Evolutionary conservation across 148 eudicot species (phyloP).

Genomic region (Rhododendron mucronatum): DNA sequence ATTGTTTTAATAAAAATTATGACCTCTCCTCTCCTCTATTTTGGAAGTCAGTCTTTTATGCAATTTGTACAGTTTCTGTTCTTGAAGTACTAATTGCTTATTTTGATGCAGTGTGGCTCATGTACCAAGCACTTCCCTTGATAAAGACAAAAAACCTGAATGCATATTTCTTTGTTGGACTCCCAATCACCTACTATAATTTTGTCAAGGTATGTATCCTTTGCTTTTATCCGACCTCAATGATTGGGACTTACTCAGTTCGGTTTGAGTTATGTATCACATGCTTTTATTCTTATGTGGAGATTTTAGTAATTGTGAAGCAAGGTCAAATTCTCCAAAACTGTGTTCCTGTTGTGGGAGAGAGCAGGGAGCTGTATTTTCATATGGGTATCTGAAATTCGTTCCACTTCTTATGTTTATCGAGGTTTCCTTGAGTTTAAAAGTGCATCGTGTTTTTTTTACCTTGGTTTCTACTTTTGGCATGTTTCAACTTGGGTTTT

Average conservation of each 20-base stretch:
- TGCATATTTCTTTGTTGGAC: conserved; percentile 40
- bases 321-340: background rate
- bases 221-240: background rate
- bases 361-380: background rate
- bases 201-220: conserved; percentile 52
- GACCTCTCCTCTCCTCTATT: background rate
- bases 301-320: background rate
- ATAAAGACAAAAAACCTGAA: conserved; percentile 61
- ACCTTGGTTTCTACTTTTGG: background rate
- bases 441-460: background rate
- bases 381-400: background rate
- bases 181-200: conserved; percentile 62
- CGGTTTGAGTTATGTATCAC: conserved; percentile 13
- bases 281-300: background rate
- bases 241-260: background rate
- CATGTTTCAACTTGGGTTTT: background rate
- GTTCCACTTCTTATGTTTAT: background rate
- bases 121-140: conserved; percentile 79
- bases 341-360: background rate
- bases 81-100: background rate
- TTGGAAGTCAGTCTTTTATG: background rate
- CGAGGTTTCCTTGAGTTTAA: background rate
- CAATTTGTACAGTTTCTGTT: background rate
- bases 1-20: background rate
- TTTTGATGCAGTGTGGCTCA: conserved; percentile 72